Percentiles rank a stretch among this genome's conserved stretches.
Evolutionary conservation across 2,329 filamentous ascomycete species (phyloP).

Genomic region (Claviceps pusilla): DNA sequence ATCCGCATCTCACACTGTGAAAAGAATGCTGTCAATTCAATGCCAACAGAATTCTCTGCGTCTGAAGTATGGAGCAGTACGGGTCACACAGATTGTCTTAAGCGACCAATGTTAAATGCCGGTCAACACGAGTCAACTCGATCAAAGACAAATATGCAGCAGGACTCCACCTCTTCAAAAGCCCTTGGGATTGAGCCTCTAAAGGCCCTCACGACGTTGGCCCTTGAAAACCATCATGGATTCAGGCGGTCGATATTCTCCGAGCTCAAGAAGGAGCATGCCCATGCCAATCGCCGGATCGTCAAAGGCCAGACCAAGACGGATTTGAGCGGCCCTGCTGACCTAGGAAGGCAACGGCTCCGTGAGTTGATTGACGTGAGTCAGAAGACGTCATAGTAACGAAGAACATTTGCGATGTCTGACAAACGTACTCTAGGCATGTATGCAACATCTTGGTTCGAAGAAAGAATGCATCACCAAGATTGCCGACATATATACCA

Average conservation of each 20-base stretch:
- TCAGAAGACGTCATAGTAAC: not conserved
- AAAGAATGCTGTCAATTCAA: not conserved
- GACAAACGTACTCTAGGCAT: not conserved
- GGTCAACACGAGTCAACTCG: not conserved
- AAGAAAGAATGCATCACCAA: constrained; percentile 1
- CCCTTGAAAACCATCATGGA: not conserved
- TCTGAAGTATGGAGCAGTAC: not conserved
- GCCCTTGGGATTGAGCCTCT: not conserved
- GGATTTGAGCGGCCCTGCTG: not conserved
- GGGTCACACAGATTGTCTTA: not conserved
- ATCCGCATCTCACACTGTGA: not conserved
- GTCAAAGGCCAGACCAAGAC: not conserved
- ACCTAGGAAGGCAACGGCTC: constrained; percentile 1
- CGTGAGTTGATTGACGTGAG: constrained; percentile 4
- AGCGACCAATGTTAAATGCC: not conserved
- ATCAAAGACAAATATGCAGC: not conserved
- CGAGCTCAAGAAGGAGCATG: not conserved
- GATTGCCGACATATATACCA: constrained; percentile 2
- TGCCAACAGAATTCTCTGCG: not conserved
- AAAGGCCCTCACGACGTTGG: not conserved
- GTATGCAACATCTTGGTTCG: constrained; percentile 1
- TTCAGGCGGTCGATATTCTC: not conserved
- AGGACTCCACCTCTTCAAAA: not conserved
- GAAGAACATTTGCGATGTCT: not conserved
- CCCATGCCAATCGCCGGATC: not conserved